Percentiles rank a stretch among this genome's conserved stretches.
These are phyloP conservation scores for Brassica incana DNA, from an alignment of 345 rosid genomes.

Conservation along the genomic window DNA sequence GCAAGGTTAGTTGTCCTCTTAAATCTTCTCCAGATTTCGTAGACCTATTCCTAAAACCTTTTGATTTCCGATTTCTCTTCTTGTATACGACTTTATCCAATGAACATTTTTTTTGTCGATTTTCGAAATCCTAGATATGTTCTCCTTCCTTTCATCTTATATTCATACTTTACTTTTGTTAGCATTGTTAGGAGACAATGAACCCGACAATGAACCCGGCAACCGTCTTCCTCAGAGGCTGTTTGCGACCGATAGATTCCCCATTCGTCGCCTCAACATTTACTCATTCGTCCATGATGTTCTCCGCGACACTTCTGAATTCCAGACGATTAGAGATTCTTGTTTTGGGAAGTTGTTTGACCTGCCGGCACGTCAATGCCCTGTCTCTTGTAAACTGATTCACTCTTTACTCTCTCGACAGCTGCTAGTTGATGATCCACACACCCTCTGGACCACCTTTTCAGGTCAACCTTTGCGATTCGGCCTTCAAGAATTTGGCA, in stretches of 20 bases:
- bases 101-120: no score
- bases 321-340: background rate
- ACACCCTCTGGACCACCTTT: background rate
- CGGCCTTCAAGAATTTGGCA: background rate
- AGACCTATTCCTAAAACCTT: no score
- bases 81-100: no score
- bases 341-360: background rate
- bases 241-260: background rate
- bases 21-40: no score
- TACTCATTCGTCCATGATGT: background rate
- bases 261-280: background rate
- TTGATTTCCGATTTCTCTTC: no score
- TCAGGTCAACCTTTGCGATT: background rate
- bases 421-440: background rate
- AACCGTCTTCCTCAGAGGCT: background rate
- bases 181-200: background rate
- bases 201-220: background rate
- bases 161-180: no score
- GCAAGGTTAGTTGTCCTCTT: no score
- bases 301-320: background rate
- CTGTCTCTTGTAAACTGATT: background rate
- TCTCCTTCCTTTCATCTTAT: no score
- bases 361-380: background rate
- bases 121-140: no score
- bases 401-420: background rate